phyloP scores from a whole-genome alignment of 192 early-diverging fungal genomes.

The Tieghemiomyces parasiticus region DNA sequence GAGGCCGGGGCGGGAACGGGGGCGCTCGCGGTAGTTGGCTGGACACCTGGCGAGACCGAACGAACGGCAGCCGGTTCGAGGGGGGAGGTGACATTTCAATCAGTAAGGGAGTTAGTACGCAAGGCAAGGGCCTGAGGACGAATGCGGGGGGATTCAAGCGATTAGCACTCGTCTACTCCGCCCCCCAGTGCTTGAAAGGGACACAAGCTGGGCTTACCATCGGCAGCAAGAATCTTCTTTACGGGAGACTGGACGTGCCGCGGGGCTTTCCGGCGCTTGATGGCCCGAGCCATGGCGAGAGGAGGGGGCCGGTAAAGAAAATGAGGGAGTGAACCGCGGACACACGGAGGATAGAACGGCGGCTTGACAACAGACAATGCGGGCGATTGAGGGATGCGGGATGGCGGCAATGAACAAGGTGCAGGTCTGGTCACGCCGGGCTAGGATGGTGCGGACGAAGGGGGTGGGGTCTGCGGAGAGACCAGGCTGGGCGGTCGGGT shows the following conservation, averaged over 20 bases:
- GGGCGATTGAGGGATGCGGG: too few relatives aligned
- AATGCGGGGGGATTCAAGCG: background rate
- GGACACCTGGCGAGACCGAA: background rate
- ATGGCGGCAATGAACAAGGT: too few relatives aligned
- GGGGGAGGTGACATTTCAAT: background rate
- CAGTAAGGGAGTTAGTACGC: background rate
- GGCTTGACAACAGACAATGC: too few relatives aligned
- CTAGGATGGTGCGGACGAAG: too few relatives aligned
- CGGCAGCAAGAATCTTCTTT: background rate
- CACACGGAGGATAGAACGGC: too few relatives aligned
- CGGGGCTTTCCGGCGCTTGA: background rate
- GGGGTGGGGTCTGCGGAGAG: too few relatives aligned
- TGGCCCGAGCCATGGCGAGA: background rate
- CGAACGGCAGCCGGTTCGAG: background rate
- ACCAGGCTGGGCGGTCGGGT: too few relatives aligned
- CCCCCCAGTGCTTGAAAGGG: too few relatives aligned
- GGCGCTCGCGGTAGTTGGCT: background rate
- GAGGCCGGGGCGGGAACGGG: background rate
- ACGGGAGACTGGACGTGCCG: background rate
- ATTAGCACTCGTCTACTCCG: background rate
- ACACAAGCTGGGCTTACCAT: too few relatives aligned
- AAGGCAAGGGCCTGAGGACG: background rate
- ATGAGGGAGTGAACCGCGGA: too few relatives aligned
- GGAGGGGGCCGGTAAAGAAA: too few relatives aligned
- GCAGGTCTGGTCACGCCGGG: too few relatives aligned